These are phyloP conservation scores for Blastobotrys ciferrii DNA, from an alignment of 1,139 yeast species.

Conservation along the genomic window DNA sequence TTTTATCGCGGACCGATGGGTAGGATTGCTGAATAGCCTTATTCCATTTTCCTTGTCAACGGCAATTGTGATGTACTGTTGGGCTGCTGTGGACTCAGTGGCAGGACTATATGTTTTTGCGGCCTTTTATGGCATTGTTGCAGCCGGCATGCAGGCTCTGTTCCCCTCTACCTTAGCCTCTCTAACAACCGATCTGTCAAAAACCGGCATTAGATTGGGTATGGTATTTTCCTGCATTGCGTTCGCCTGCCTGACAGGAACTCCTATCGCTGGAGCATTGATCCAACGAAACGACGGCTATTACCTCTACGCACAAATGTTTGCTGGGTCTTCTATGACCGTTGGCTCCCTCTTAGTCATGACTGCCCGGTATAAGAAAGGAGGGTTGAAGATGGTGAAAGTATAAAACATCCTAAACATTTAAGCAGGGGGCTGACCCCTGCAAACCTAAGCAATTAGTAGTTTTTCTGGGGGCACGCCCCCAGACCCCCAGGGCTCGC, in stretches of 20 bases:
- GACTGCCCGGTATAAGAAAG: too few relatives aligned
- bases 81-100: conserved; percentile 43
- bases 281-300: conserved; percentile 23
- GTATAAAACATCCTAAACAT: too few relatives aligned
- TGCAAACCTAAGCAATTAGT: too few relatives aligned
- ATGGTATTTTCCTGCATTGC: conserved; percentile 55
- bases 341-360: background rate
- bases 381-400: too few relatives aligned
- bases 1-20: conserved; percentile 39
- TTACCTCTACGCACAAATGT: conserved; percentile 22
- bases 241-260: conserved; percentile 51
- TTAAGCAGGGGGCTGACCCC: too few relatives aligned
- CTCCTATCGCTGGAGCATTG: conserved; percentile 55
- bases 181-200: conserved; percentile 47
- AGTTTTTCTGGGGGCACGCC: too few relatives aligned
- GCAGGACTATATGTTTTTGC: conserved; percentile 44
- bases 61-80: conserved; percentile 34
- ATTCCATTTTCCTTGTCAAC: conserved; percentile 30
- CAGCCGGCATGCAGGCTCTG: conserved; percentile 45
- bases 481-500: too few relatives aligned
- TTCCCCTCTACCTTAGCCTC: conserved; percentile 46
- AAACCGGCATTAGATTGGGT: conserved; percentile 50
- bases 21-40: conserved; percentile 48
- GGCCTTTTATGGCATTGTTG: conserved; percentile 49
- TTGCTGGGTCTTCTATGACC: conserved; percentile 15